Base-by-base conservation (phyloP, 1,284 basidiomycete genomes). In the Microbotryum violaceum region DNA sequence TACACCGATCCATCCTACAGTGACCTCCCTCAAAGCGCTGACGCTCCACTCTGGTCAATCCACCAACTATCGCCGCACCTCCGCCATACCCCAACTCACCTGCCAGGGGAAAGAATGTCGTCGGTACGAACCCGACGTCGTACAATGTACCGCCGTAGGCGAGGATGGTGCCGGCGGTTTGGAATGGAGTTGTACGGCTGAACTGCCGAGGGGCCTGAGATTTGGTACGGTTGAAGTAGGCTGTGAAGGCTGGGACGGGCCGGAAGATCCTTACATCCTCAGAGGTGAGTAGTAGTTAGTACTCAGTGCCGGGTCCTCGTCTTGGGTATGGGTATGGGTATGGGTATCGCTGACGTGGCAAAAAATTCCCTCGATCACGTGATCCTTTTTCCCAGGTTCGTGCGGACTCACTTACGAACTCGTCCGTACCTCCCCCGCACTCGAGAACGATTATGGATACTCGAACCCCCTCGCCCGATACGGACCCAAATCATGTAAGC, bases 171-270 rank as follows among this genome's bases (percentile, higher is more conserved):
- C 81, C 2, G 84, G 87, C 14, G 82, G 62, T 3, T 21, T 90
- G 6, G 89, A 92, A 70, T 93, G 90, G 90, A 87, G 88, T 85
- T 97, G 92, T 74, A 85, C 90, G 73, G 88, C 91, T 8, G 91
- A 97, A 73, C 78, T 97, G 10, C 91, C 91, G 3, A 83, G 84
- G 49, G 79, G 83, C 3, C 74, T 93, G 58, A 42, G 67, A 57
- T 85, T 97, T 62, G 92, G 92, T 9, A 80, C 83, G 60, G 85
- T 94, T 0, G 81, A 84, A 63, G 86, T 97, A 2, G 85, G 83
- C 23, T 97, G 92, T 71, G 92, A 97, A 77, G 91, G 92, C 12
- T 97, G 66, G 66, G 65, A 67, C 44, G 77, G 80, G 29, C 81
- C 90, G 0, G 87, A 88, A 1, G 91, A 97, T 75, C 80, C 82